Percentiles rank a stretch among this genome's conserved stretches.
Conservation (phyloP, 345 rosid genomes). For the Melastoma malabathricum region DNA sequence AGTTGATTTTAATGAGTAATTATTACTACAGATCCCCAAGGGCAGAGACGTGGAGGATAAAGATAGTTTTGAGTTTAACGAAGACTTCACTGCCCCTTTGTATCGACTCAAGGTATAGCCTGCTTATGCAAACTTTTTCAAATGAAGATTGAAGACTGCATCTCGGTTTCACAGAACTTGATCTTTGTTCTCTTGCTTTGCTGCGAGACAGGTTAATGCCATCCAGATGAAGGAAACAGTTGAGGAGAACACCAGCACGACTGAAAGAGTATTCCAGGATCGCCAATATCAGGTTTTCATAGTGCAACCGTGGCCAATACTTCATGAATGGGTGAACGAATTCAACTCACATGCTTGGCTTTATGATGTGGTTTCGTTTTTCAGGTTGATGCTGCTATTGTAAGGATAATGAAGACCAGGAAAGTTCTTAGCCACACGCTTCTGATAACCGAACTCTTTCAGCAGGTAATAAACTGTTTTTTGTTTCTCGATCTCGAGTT, state of each 20-base stretch:
- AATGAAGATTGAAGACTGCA: too few species aligned
- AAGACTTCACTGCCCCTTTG: slow-evolving; percentile 65
- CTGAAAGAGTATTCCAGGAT: slow-evolving; percentile 95
- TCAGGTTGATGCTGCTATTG: slow-evolving; percentile 98
- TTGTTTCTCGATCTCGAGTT: background rate
- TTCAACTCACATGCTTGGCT: too few species aligned
- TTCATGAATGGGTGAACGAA: background rate
- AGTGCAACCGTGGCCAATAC: background rate
- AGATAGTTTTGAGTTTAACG: slow-evolving; percentile 81
- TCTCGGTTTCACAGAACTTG: background rate
- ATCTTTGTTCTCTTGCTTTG: background rate
- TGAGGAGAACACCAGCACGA: slow-evolving; percentile 93
- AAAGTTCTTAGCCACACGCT: slow-evolving; percentile 96
- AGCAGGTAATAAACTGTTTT: slow-evolving; percentile 49
- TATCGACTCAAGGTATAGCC: slow-evolving; percentile 69
- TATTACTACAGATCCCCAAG: slow-evolving; percentile 52
- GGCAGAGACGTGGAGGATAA: slow-evolving; percentile 90
- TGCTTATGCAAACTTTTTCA: too few species aligned
- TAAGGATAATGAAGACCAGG: slow-evolving; percentile 96
- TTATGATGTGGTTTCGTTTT: background rate
- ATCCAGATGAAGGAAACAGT: slow-evolving; percentile 99
- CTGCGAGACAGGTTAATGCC: slow-evolving; percentile 64
- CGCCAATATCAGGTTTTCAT: slow-evolving; percentile 88
- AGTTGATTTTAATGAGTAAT: too few species aligned
- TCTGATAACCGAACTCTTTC: slow-evolving; percentile 96